Percentiles rank a stretch among this genome's conserved stretches.
Conservation (phyloP, 1,284 basidiomycete genomes). For the Rhizopogon hawkerae region DNA sequence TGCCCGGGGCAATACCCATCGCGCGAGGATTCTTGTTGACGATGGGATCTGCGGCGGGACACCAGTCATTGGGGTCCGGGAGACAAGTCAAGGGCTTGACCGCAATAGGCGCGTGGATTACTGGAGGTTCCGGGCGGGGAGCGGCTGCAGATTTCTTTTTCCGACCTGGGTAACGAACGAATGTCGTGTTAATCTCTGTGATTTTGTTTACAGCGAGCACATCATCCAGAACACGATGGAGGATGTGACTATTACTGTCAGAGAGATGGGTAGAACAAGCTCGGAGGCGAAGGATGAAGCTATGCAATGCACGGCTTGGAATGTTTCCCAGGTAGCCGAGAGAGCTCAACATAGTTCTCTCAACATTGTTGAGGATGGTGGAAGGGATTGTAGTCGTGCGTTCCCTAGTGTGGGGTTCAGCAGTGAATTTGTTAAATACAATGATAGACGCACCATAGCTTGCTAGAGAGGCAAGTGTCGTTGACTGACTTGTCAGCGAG, state of each 20-base stretch:
- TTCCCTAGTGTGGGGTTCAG: neutral
- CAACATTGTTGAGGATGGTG: neutral
- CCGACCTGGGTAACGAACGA: neutral
- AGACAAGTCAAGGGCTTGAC: conserved; percentile 9
- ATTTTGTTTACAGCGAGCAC: neutral
- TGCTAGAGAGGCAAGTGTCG: conserved; percentile 38
- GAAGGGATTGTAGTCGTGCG: neutral
- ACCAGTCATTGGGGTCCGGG: conserved; percentile 20
- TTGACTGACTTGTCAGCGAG: conserved; percentile 52
- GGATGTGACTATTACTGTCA: neutral
- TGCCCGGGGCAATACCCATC: conserved; percentile 25
- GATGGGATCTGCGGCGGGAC: conserved; percentile 26
- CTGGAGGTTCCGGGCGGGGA: neutral
- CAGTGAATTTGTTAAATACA: neutral
- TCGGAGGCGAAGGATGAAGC: neutral
- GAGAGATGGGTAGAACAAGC: neutral
- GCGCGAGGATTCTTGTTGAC: conserved; percentile 23
- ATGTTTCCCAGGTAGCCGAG: neutral
- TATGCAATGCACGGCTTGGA: neutral
- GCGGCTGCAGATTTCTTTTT: neutral
- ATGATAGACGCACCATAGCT: conserved; percentile 31
- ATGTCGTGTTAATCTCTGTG: conserved; percentile 6
- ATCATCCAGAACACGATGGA: neutral
- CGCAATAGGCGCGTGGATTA: conserved; percentile 15
- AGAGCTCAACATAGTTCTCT: neutral